These are phyloP conservation scores for Alloteropsis semialata DNA, from an alignment of 176 grass and related monocot species.

Conservation along the genomic window DNA sequence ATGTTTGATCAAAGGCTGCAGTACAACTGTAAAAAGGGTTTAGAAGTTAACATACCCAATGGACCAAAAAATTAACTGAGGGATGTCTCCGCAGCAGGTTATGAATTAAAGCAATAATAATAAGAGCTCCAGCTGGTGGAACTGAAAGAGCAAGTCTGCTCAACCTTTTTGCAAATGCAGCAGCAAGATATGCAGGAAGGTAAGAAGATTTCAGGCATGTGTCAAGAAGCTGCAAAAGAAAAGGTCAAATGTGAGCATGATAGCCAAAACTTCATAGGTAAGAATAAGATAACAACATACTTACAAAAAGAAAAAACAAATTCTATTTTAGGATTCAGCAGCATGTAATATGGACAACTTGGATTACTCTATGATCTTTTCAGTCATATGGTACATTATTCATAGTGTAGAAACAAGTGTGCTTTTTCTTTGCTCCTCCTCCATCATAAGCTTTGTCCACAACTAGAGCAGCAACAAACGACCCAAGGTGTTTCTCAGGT, in stretches of 20 bases:
- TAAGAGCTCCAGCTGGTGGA: slow-evolving; percentile 77
- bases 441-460: neutral
- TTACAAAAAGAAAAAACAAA: neutral
- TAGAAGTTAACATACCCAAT: slow-evolving; percentile 65
- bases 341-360: neutral
- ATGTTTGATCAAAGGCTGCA: neutral
- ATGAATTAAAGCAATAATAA: slow-evolving; percentile 95
- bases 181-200: slow-evolving; percentile 86
- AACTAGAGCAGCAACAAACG: neutral
- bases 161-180: slow-evolving; percentile 93
- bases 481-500: neutral
- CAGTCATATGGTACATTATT: neutral
- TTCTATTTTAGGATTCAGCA: neutral
- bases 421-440: neutral
- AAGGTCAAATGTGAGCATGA: slow-evolving; percentile 34
- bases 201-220: slow-evolving; percentile 86
- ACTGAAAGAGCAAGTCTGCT: slow-evolving; percentile 87
- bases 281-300: neutral
- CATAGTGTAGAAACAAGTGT: neutral
- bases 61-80: slow-evolving; percentile 89
- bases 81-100: slow-evolving; percentile 91
- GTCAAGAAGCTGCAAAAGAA: slow-evolving; percentile 78
- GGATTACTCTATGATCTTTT: neutral
- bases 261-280: neutral
- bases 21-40: neutral